phyloP scores from a whole-genome alignment of 208 protist species.

The Endotrypanum monterogeii region DNA sequence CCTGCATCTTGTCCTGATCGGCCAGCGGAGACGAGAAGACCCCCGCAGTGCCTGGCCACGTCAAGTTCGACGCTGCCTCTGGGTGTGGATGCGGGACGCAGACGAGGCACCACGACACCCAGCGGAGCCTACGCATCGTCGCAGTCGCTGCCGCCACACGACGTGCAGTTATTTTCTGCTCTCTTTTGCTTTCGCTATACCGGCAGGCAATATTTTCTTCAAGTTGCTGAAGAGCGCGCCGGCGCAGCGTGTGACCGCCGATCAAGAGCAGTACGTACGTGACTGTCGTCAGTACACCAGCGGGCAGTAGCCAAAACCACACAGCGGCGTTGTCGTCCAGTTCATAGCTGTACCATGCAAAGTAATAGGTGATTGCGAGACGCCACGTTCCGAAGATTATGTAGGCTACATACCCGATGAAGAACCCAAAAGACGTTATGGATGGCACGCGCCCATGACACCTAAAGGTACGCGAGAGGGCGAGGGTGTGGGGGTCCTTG shows the following conservation, averaged over 20 bases:
- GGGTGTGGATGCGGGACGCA: slow-evolving; percentile 10
- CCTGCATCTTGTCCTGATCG: too few species aligned
- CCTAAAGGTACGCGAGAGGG: not conserved
- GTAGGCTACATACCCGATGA: slow-evolving; percentile 20
- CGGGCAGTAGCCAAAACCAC: slow-evolving; percentile 20
- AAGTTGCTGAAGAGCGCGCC: not conserved
- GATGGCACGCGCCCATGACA: not conserved
- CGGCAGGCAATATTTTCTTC: not conserved
- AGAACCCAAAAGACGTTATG: slow-evolving; percentile 17
- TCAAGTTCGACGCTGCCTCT: not conserved
- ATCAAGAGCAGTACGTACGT: slow-evolving; percentile 9
- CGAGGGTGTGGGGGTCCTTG: not conserved
- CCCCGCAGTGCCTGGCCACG: not conserved
- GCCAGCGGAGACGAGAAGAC: too few species aligned
- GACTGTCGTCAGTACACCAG: not conserved
- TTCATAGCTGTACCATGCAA: slow-evolving; percentile 17
- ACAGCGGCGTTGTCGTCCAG: slow-evolving; percentile 8
- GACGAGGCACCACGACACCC: slow-evolving; percentile 18
- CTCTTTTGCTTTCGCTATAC: not conserved
- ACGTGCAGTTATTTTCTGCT: not conserved
- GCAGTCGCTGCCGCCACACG: not conserved
- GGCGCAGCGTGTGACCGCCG: slow-evolving; percentile 10
- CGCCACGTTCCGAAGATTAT: slow-evolving; percentile 24
- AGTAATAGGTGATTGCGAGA: slow-evolving; percentile 29
- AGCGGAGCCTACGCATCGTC: slow-evolving; percentile 7